Conservation (phyloP, 208 protist genomes). For the Acanthamoeba pearcei region DNA sequence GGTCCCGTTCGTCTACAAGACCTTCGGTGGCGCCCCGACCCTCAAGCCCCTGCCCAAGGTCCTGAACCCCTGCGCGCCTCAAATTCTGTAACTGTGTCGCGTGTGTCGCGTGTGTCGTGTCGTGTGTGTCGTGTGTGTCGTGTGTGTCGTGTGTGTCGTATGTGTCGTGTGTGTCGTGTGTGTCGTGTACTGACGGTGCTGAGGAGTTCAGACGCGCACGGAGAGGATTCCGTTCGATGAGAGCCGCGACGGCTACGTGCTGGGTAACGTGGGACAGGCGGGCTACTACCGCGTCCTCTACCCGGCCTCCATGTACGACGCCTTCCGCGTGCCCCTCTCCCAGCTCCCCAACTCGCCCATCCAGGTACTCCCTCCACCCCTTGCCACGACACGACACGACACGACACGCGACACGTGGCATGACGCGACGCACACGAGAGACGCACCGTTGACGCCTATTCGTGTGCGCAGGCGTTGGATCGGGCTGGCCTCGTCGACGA, state of each 20-base stretch:
- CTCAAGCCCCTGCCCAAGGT: conserved; percentile 17
- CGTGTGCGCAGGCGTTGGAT: not conserved
- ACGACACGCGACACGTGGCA: too few species aligned
- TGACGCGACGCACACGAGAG: not conserved
- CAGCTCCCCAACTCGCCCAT: conserved; percentile 56
- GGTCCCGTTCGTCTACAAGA: conserved; percentile 14
- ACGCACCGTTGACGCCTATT: not conserved
- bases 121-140: not conserved
- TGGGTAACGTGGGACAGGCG: conserved; percentile 62
- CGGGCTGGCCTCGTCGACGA: conserved; percentile 3
- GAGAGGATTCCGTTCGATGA: not conserved
- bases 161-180: not conserved
- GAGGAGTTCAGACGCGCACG: not conserved
- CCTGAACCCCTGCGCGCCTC: too few species aligned
- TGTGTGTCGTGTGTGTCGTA: not conserved
- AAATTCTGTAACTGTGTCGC: too few species aligned
- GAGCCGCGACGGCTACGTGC: not conserved
- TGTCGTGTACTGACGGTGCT: not conserved
- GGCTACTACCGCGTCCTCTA: conserved; percentile 69
- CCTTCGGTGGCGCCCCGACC: not conserved
- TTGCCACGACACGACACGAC: not conserved
- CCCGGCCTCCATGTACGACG: not conserved
- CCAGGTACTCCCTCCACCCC: not conserved
- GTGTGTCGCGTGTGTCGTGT: not conserved
- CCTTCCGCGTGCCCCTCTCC: not conserved